Evolutionary conservation across 2,329 filamentous ascomycete species (phyloP).

Genomic region (Westerdykella ornata): DNA sequence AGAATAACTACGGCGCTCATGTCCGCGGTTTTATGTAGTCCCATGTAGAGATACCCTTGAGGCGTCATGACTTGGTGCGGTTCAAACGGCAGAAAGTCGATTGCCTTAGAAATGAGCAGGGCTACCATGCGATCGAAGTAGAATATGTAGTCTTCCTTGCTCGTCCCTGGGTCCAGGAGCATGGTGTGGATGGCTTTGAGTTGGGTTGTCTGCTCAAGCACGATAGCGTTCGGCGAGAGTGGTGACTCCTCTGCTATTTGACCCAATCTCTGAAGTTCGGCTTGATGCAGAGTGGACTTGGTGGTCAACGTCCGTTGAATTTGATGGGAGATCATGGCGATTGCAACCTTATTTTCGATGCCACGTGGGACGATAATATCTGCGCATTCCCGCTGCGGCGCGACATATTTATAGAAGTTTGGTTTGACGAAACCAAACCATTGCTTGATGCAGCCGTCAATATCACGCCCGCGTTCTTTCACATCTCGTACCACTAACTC

Average conservation of each 20-base stretch:
- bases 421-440: constrained; percentile 97
- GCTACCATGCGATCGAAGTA: constrained; percentile 88
- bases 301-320: constrained; percentile 80
- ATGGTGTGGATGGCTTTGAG: constrained; percentile 85
- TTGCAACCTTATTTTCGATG: constrained; percentile 89
- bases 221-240: constrained; percentile 65
- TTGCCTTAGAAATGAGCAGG: constrained; percentile 67
- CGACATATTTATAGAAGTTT: constrained; percentile 89
- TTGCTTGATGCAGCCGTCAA: constrained; percentile 95
- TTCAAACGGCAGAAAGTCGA: constrained; percentile 56
- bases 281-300: constrained; percentile 77
- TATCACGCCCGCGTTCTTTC: constrained; percentile 77
- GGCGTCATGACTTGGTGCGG: constrained; percentile 63
- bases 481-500: constrained; percentile 73
- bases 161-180: constrained; percentile 70
- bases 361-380: constrained; percentile 94
- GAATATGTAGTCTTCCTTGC: constrained; percentile 88
- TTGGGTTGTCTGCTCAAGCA: constrained; percentile 72
- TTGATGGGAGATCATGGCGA: constrained; percentile 90
- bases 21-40: constrained; percentile 63
- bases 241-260: constrained; percentile 63
- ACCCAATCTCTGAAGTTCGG: constrained; percentile 70
- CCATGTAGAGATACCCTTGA: constrained; percentile 60
- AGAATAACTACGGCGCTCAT: constrained; percentile 70
- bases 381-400: constrained; percentile 83